Base-by-base conservation (phyloP, 371 early-diverging fungal species). In the Mucor irregularis region DNA sequence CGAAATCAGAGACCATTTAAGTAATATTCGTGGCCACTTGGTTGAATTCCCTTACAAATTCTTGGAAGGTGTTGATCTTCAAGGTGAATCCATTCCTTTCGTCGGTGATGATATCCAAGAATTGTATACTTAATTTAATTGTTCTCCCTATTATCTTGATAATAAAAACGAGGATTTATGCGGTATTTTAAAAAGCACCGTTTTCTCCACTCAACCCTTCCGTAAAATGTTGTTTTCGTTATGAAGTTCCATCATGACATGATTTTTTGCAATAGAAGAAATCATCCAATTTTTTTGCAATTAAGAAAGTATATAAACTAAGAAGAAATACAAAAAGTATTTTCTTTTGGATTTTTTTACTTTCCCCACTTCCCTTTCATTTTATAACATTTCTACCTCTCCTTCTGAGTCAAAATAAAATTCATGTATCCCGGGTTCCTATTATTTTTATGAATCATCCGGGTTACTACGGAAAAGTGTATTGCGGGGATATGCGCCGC, bases 41-140 rank as follows among this genome's bases (percentile, higher is more conserved):
- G 92, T 93, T 25, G 83, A 83, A 44, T 90, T 91, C 71, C 92
- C 93, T 33, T 73, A 81, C 25, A 71, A 83, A 45, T 93, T 93
- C 65, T 73, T 93, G 67, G 69, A 81, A 38, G 54, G 85, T 11
- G 88, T 75, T 25, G 76, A 80, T 55, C 64, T 77, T 33, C 62
- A 71, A 33, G 75, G 73, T 19, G 73, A 71, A 56, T 65, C 74
- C 9, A 68, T 76, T 49, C 74, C 74, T 9, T 64, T 73, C 39
- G 51, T 79, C 46, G 66, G 65, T 17, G 56, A 70, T 46, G 61
- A 62, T 43, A 66, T 68, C 17, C 65, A 72, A 56, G 73, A 70
- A 29, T 51, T 78, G 25, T 78, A 78, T 45, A 78, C 78, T 48
- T 78, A 67, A n/a, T n/a, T n/a, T n/a, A n/a, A n/a, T n/a, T n/a